These are phyloP conservation scores for Physcomitrium patens DNA, from an alignment of 225 moss, liverwort and hornwort genomes.

Conservation along the genomic window DNA sequence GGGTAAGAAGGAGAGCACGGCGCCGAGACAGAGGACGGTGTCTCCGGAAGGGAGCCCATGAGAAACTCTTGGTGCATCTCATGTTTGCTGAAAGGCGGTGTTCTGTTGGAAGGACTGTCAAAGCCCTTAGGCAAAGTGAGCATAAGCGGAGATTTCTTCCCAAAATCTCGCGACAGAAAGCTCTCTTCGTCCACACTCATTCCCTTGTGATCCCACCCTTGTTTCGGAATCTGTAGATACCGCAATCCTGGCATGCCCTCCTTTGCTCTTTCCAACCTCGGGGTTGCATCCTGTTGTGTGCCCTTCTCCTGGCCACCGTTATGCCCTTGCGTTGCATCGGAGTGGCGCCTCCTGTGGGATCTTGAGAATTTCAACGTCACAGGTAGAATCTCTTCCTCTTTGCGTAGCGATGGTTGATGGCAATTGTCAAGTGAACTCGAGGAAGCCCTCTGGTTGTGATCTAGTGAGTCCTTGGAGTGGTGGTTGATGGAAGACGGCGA, in stretches of 20 bases:
- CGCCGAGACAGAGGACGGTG: conserved; percentile 56
- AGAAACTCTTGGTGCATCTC: conserved; percentile 47
- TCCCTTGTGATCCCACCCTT: conserved; percentile 29
- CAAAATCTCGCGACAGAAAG: conserved; percentile 49
- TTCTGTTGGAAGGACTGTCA: conserved; percentile 40
- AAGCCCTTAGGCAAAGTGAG: conserved; percentile 55
- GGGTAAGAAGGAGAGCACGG: conserved; percentile 53
- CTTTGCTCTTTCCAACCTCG: conserved; percentile 28
- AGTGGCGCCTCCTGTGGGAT: conserved; percentile 21
- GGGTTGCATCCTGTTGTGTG: neutral
- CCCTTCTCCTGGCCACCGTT: conserved; percentile 15
- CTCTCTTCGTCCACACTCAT: conserved; percentile 34
- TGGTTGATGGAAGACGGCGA: conserved; percentile 34
- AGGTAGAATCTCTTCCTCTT: conserved; percentile 28
- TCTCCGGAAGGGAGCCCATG: conserved; percentile 51
- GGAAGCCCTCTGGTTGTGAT: conserved; percentile 4
- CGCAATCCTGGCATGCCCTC: conserved; percentile 48
- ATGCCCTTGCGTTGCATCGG: conserved; percentile 19
- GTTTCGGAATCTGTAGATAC: conserved; percentile 52
- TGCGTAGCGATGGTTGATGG: neutral
- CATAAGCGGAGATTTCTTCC: conserved; percentile 61
- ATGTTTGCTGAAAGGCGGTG: conserved; percentile 51
- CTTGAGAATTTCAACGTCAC: conserved; percentile 4
- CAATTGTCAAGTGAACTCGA: conserved; percentile 1
- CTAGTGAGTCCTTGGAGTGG: conserved; percentile 2